Percentiles rank a stretch among this genome's conserved stretches.
phyloP scores from a whole-genome alignment of 305 asterid species.

The Fraxinus ornus region DNA sequence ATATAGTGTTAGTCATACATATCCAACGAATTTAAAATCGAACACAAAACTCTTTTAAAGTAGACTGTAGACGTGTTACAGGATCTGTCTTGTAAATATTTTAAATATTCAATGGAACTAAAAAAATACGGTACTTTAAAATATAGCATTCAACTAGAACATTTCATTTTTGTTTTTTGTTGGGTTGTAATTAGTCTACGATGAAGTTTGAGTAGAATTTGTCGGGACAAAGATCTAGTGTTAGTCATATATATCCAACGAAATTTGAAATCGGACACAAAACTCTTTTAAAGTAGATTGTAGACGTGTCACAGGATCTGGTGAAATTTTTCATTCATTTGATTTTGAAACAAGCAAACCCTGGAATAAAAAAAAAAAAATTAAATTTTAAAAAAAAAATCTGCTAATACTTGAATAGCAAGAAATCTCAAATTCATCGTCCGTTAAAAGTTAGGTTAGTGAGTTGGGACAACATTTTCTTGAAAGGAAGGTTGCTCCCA shows the following conservation, averaged over 20 bases:
- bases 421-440: background rate
- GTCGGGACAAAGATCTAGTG: too few relatives aligned
- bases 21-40: background rate
- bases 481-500: slow-evolving; percentile 4
- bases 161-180: too few relatives aligned
- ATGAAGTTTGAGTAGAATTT: too few relatives aligned
- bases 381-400: background rate
- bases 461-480: slow-evolving; percentile 27
- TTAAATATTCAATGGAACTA: too few relatives aligned
- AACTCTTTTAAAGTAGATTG: too few relatives aligned
- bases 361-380: background rate
- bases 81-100: too few relatives aligned
- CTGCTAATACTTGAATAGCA: background rate
- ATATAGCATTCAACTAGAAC: too few relatives aligned
- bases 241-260: too few relatives aligned
- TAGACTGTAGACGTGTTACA: background rate
- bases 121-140: too few relatives aligned
- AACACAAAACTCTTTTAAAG: background rate
- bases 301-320: background rate
- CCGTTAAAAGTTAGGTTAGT: slow-evolving; percentile 15
- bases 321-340: background rate
- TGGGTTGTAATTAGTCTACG: too few relatives aligned
- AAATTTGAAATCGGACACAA: too few relatives aligned
- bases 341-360: background rate
- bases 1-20: background rate